Base-by-base conservation (phyloP, 2,329 filamentous ascomycete genomes). In the Pestalotiopsis sp. region DNA sequence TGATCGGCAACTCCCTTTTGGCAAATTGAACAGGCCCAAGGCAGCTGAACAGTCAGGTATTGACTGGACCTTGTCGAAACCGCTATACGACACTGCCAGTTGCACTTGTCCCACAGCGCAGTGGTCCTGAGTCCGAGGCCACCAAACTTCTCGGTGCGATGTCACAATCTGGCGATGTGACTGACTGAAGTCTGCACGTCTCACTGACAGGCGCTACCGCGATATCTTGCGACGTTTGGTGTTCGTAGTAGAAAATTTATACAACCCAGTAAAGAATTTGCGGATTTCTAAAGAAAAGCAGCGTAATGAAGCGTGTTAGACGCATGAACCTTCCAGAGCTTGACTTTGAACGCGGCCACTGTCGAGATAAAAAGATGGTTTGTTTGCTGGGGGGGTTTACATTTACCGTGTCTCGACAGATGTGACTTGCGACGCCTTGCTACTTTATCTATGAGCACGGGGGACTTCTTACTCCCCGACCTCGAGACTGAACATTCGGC, bases 1-100 rank as follows among this genome's bases (percentile, higher is more conserved):
- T 67, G 65, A 67, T 61, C 65, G 65, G 65, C 65, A 67, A 13
- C 20, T 67, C 36, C 52, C 58, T 25, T 67, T 67, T 23, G 52
- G n/a, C n/a, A 9, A 11, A 45, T 58, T 67, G 23, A 12, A 61
- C 31, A 36, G 11, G 45, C 13, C 20, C 31, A 36, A 38, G 57
- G 57, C 36, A 61, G 57, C 13, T 38, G 20, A 38, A 17, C 31
- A 52, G 17, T 52, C 45, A 20, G 20, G 20, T 52, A 4, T 36
- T 36, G 31, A 36, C n/a, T 41, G 27, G 61, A 63, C 17, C 27
- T 63, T 45, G 61, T 63, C 61, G 25, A 41, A 31, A 36, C 61
- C 13, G 61, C 12, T 23, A 63, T 41, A 38, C 45, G 45, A 52
- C 45, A 52, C 45, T 52, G 45, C 17, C 17, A 52, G 45, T 52